A percentile compares a stretch with the other conserved stretches of the same genome.
These are phyloP conservation scores for Fraxinus nigra DNA, from an alignment of 305 asterid species.

Conservation along the genomic window DNA sequence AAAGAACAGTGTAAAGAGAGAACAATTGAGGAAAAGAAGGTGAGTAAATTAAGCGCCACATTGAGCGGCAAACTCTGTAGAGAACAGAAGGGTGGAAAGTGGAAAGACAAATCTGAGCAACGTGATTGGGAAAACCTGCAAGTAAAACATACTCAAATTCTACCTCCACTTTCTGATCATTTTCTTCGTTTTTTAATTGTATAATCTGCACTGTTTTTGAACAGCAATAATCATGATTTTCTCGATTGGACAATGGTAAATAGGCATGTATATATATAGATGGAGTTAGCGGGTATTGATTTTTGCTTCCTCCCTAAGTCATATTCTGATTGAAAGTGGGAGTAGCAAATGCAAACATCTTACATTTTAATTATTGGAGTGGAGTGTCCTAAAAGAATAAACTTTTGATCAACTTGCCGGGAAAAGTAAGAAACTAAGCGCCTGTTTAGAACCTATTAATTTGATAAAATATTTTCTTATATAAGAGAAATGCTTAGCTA, in stretches of 20 bases:
- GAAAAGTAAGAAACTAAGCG: background rate
- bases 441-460: background rate
- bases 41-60: slow-evolving; percentile 60
- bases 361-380: background rate
- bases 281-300: slow-evolving; percentile 10
- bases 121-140: slow-evolving; percentile 70
- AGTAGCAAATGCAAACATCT: slow-evolving; percentile 19
- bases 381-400: slow-evolving; percentile 10
- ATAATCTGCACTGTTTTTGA: slow-evolving; percentile 20
- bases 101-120: slow-evolving; percentile 53
- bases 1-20: slow-evolving; percentile 51
- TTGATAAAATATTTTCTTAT: too few species aligned
- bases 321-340: background rate
- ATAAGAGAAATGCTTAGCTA: too few species aligned
- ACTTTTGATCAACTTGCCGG: background rate
- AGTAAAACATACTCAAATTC: slow-evolving; percentile 29
- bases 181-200: background rate
- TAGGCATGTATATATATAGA: background rate
- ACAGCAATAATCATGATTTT: slow-evolving; percentile 16
- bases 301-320: slow-evolving; percentile 16
- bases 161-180: slow-evolving; percentile 4
- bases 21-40: slow-evolving; percentile 51
- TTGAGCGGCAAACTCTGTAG: slow-evolving; percentile 45
- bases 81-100: slow-evolving; percentile 49
- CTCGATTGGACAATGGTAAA: background rate